A percentile compares a stretch with the other conserved stretches of the same genome.
These are phyloP conservation scores for Paraleonurus japonicus DNA, from an alignment of 257 asterid genomes.

Conservation along the genomic window DNA sequence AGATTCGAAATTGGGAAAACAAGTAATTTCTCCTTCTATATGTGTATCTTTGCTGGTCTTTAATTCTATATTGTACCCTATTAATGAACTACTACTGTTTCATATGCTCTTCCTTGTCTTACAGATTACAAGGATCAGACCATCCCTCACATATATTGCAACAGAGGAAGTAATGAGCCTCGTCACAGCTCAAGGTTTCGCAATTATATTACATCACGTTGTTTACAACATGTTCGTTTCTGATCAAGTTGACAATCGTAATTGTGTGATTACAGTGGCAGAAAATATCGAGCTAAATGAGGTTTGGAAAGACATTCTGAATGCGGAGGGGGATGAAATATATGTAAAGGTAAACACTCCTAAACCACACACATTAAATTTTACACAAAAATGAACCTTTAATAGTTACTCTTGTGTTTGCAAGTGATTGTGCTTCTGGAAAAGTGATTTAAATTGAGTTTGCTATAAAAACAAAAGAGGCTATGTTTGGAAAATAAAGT, in stretches of 20 bases:
- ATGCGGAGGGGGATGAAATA: constrained; percentile 96
- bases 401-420: neutral
- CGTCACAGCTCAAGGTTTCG: constrained; percentile 93
- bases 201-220: neutral
- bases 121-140: constrained; percentile 82
- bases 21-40: constrained; percentile 41
- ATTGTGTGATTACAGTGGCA: constrained; percentile 56
- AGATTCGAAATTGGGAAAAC: constrained; percentile 93
- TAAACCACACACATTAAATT: neutral
- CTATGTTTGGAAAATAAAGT: neutral
- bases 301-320: constrained; percentile 92
- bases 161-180: constrained; percentile 98
- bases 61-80: neutral
- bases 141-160: constrained; percentile 82
- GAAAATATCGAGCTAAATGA: constrained; percentile 79
- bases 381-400: neutral
- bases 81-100: neutral
- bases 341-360: constrained; percentile 66
- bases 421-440: neutral
- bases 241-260: neutral
- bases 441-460: neutral
- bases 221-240: neutral
- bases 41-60: neutral
- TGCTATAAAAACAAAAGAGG: no score
- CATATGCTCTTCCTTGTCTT: constrained; percentile 7